Conservation (phyloP, 495 filamentous ascomycete genomes). For the Haplographium delicatum region DNA sequence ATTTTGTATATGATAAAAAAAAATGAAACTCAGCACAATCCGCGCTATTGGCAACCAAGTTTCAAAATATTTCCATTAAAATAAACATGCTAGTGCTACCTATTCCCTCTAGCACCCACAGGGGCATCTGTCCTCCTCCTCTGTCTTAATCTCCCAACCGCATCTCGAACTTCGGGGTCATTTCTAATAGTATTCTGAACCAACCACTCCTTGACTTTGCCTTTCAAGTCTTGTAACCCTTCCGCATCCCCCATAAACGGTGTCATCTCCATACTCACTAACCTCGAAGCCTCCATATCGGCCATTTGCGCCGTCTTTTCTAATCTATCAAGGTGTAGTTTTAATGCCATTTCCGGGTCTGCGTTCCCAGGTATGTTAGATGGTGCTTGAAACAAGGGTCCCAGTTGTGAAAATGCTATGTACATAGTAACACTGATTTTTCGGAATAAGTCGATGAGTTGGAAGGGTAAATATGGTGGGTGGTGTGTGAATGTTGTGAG, state of each 20-base stretch:
- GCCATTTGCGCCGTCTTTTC: constrained; percentile 45
- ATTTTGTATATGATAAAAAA: too few relatives aligned
- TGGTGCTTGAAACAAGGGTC: constrained; percentile 48
- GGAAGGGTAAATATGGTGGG: constrained; percentile 78
- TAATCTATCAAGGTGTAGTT: constrained; percentile 52
- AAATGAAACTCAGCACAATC: too few relatives aligned
- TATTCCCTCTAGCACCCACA: constrained; percentile 48
- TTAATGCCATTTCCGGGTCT: constrained; percentile 27
- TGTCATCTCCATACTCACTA: constrained; percentile 71
- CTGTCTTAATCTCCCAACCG: constrained; percentile 56
- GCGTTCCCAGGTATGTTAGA: constrained; percentile 14
- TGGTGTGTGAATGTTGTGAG: constrained; percentile 44
- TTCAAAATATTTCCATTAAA: too few relatives aligned
- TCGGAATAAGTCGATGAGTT: constrained; percentile 71
- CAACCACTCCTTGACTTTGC: constrained; percentile 70
- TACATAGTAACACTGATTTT: constrained; percentile 74
- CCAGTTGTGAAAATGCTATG: constrained; percentile 85
- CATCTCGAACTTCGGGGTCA: constrained; percentile 72
- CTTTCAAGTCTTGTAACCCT: constrained; percentile 50
- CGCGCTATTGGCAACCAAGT: too few relatives aligned
- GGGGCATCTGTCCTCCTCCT: constrained; percentile 53
- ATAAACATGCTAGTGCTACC: constrained; percentile 28
- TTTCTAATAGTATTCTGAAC: constrained; percentile 66
- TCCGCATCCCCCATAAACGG: constrained; percentile 74
- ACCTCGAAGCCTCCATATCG: constrained; percentile 61